Evolutionary conservation across 139 green algal species (phyloP), one percentile per base, ranked within the genome.

Genomic region (Picochlorum sp.): DNA sequence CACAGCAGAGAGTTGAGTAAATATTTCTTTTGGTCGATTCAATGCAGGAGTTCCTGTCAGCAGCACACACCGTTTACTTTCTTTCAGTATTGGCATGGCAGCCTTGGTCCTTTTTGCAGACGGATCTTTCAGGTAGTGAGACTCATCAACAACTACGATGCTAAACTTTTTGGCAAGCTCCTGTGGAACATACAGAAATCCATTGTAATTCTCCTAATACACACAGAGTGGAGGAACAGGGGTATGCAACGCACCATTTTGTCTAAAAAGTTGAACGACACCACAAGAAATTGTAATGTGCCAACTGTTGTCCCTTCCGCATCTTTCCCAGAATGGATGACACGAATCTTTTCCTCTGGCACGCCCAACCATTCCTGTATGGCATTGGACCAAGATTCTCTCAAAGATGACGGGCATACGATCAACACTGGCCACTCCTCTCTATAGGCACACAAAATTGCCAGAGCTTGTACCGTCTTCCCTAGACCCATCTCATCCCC

Each of bases 201-300:
- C 8, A 28, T 59, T 16, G 14, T 59, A 31, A 59, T 16, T 18
- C 51, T 18, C 13, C 6, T 9, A 65, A 58, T 5, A 65, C 16
- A 49, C n/a, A 64, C 24, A 28, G 2, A 28, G 24, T 4, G 24
- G 6, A 18, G 13, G 20, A 23, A 23, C 7, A 31, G 58, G 57
- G 28, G 14, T 57, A 65, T 30, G 28, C 41, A n/a, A 66, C 62
- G n/a, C 60, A 79, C 56, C 54, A 97, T 79, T 5, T 88, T 77
- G 30, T 68, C 62, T 60, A 95, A 66, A 85, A 97, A 96, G 49
- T 95, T 82, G 63, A 93, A 97, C 8, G 72, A 87, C 2, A 82
- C 86, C 60, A 97, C 87, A 2, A 78, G 65, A 15, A 90, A 79
- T 8, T 71, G 23, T 2, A 66, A 16, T 26, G 58, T 47, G 2